Base-by-base conservation (phyloP, 2,329 filamentous ascomycete species). In the Byssoonygena ceratinophila region DNA sequence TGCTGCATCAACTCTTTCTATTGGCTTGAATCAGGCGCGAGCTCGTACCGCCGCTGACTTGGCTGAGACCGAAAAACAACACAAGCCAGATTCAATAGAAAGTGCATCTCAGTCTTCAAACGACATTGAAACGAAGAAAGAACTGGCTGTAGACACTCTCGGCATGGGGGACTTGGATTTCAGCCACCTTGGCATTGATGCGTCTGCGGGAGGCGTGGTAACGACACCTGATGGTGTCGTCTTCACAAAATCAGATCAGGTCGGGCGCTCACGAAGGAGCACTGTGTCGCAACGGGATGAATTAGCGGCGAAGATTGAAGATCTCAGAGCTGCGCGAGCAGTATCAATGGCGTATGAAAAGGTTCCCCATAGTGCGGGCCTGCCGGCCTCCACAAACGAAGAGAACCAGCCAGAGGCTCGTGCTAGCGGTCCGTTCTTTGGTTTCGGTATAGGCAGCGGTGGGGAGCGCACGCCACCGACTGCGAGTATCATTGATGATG, bases 121-220 rank as follows among this genome's bases (percentile, higher is more conserved):
- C 9, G 69, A 71, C 9, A 52, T 63, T n/a, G 67, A 70, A 22
- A 64, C 70, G 47, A 77, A 77, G 55, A 85, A 82, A 61, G 83
- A 88, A 59, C 80, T 83, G 11, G 89, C 92, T 1, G 79, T 96
- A 1, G 88, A 91, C 63, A 97, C 92, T 0, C 75, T 98, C 46
- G 92, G 92, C 11, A 82, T 81, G 61, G 92, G 92, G 4, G 87
- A 96, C 63, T 74, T 98, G 45, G 94, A 87, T 66, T 77, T 97
- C 53, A 89, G 87, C 61, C 87, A 95, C 63, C 75, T 97, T 39
- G 91, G 91, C 31, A 86, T 97, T 52, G 67, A 69, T 53, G 59
- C 63, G 11, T 60, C 64, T 2, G 57, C 63, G 1, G 67, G 65
- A 9, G 65, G 64, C 12, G 61, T 63, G 9, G 58, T 69, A 22